Percentiles rank a stretch among this genome's conserved stretches.
These are phyloP conservation scores for Citrus unshiu DNA, from an alignment of 345 rosid species.

Conservation along the genomic window DNA sequence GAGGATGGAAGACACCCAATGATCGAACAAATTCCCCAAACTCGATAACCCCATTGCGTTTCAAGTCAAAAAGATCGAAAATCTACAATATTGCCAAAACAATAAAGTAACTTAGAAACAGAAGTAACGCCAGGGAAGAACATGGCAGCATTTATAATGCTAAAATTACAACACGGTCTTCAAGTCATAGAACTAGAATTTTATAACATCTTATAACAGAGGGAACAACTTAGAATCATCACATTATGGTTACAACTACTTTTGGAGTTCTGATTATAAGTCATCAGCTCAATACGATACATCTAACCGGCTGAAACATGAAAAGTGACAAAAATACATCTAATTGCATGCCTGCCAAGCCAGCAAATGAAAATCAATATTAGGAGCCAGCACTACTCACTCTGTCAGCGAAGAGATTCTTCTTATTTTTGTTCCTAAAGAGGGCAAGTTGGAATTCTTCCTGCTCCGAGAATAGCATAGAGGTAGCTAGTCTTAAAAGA, in stretches of 20 bases:
- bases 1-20: constrained; percentile 77
- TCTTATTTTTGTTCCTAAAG: constrained; percentile 64
- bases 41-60: constrained; percentile 85
- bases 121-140: not conserved
- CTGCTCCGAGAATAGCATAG: constrained; percentile 32
- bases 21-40: constrained; percentile 93
- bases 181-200: not conserved
- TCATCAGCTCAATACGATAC: no score
- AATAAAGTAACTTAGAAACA: not conserved
- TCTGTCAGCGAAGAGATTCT: constrained; percentile 89
- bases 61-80: constrained; percentile 81
- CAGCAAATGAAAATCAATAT: not conserved
- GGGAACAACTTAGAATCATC: not conserved
- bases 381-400: constrained; percentile 27
- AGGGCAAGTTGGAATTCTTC: constrained; percentile 94
- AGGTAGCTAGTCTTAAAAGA: not conserved
- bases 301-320: not conserved
- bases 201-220: not conserved
- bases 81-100: constrained; percentile 34
- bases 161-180: not conserved
- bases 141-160: not conserved
- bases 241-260: not conserved
- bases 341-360: not conserved
- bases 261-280: not conserved
- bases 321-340: not conserved